These are phyloP conservation scores for Leptodermis oblonga DNA, from an alignment of 257 asterid genomes.

Conservation along the genomic window DNA sequence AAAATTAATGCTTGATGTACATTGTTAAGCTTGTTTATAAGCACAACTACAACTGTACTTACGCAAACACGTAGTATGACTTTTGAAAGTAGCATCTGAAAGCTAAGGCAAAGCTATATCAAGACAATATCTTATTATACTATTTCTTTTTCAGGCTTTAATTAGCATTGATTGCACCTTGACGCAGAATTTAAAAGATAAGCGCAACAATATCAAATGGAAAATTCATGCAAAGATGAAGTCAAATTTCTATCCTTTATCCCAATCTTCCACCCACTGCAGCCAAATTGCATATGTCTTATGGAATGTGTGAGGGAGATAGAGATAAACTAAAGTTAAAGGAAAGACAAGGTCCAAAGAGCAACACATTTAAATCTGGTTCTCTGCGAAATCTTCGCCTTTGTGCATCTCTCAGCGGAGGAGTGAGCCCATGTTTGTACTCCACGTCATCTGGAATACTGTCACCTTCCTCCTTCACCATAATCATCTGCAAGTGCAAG, in stretches of 20 bases:
- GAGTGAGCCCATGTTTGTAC: constrained; percentile 70
- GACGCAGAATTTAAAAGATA: background rate
- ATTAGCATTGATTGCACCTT: background rate
- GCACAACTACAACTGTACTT: background rate
- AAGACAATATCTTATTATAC: background rate
- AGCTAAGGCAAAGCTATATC: constrained; percentile 1
- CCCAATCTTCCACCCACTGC: too few species aligned
- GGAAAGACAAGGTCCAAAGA: background rate
- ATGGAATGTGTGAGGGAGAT: background rate
- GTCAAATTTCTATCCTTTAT: background rate
- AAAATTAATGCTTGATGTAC: background rate
- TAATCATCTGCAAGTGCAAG: constrained; percentile 40
- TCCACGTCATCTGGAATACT: constrained; percentile 40
- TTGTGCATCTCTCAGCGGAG: constrained; percentile 95
- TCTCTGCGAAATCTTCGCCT: constrained; percentile 94
- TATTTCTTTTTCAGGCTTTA: too few species aligned
- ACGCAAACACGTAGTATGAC: background rate
- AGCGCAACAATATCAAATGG: background rate
- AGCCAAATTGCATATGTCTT: constrained; percentile 3
- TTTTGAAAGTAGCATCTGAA: too few species aligned
- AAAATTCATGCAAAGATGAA: background rate
- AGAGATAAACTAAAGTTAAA: background rate
- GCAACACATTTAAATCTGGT: constrained; percentile 76
- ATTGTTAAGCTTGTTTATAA: background rate
- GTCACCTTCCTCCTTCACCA: constrained; percentile 49